Conservation (phyloP, 495 filamentous ascomycete species). For the Annulohypoxylon nitens region DNA sequence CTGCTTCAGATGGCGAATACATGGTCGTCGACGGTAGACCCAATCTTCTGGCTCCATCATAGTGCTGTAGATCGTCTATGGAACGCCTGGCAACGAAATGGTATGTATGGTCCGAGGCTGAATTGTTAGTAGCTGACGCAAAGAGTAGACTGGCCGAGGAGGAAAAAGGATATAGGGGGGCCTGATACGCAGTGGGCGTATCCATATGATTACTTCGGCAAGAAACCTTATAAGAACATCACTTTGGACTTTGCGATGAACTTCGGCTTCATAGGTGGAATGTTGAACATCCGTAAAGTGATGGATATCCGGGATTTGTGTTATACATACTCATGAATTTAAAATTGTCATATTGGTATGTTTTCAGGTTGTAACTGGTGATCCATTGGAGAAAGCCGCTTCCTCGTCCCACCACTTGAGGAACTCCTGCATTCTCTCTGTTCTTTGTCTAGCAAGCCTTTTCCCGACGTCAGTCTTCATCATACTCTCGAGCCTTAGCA, state of each 20-base stretch:
- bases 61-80: constrained; percentile 65
- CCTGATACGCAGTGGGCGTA: constrained; percentile 52
- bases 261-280: constrained; percentile 40
- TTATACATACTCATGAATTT: constrained; percentile 50
- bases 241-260: constrained; percentile 54
- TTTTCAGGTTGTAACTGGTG: background rate
- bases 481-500: constrained; percentile 77
- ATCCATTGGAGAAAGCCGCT: constrained; percentile 43
- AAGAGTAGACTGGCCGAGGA: constrained; percentile 35
- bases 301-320: constrained; percentile 59
- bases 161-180: constrained; percentile 52
- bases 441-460: constrained; percentile 73
- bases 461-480: constrained; percentile 86
- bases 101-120: constrained; percentile 28
- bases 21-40: constrained; percentile 57
- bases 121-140: constrained; percentile 1
- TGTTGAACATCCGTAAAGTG: constrained; percentile 50
- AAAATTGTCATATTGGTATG: background rate
- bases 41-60: constrained; percentile 67
- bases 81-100: constrained; percentile 63
- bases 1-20: constrained; percentile 42
- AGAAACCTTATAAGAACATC: constrained; percentile 52
- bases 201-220: constrained; percentile 52
- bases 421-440: constrained; percentile 73
- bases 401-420: constrained; percentile 81